Evolutionary conservation across 2,329 filamentous ascomycete genomes (phyloP).

Genomic region (Leptographium radiaticola): DNA sequence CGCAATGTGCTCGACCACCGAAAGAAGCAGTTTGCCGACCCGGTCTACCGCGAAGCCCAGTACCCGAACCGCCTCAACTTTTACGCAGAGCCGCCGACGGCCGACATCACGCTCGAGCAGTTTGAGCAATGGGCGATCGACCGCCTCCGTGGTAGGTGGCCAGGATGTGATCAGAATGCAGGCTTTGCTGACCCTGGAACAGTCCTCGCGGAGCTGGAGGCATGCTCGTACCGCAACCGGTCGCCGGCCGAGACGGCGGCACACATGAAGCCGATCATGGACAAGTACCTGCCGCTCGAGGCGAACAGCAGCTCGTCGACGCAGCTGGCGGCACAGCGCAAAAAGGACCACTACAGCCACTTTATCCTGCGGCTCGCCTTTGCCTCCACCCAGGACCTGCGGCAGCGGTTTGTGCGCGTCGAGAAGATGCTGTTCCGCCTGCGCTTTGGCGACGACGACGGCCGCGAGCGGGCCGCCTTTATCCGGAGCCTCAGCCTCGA

Average conservation of each 20-base stretch:
- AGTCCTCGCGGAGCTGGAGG: conserved; percentile 83
- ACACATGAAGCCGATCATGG: conserved; percentile 75
- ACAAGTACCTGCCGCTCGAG: conserved; percentile 74
- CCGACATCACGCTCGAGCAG: conserved; percentile 89
- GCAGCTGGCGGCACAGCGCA: conserved; percentile 57
- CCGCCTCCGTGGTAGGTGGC: conserved; percentile 56
- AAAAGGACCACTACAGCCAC: conserved; percentile 95
- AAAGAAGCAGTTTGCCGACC: conserved; percentile 74
- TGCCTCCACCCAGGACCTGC: conserved; percentile 77
- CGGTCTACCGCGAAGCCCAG: conserved; percentile 61
- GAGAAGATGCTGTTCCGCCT: conserved; percentile 85
- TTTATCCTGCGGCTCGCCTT: conserved; percentile 94
- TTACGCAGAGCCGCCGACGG: conserved; percentile 76
- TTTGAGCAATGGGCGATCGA: conserved; percentile 99
- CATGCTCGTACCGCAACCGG: conserved; percentile 90
- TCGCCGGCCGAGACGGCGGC: conserved; percentile 64
- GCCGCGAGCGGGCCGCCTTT: conserved; percentile 60
- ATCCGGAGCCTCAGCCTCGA: conserved; percentile 65
- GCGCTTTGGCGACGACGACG: conserved; percentile 65
- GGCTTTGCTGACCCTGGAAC: neutral
- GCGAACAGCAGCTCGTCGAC: conserved; percentile 53
- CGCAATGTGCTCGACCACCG: conserved; percentile 65
- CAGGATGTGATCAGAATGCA: too few relatives aligned
- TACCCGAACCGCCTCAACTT: conserved; percentile 88
- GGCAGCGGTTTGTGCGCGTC: conserved; percentile 71